Base-by-base conservation (phyloP, 2,329 filamentous ascomycete species). In the Didymella arachidicola region DNA sequence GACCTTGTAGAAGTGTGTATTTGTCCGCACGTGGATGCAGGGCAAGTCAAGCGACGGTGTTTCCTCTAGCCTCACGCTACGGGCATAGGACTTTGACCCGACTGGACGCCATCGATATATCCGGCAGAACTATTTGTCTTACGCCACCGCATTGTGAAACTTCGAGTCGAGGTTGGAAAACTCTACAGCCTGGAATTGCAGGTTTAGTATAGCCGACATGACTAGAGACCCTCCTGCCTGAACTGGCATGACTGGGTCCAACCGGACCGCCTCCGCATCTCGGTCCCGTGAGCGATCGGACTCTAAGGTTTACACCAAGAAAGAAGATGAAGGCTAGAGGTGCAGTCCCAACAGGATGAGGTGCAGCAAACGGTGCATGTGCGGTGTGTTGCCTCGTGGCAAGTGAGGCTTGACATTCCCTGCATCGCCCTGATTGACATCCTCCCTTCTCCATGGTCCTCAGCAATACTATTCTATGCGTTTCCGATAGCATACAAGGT, bases 1-100 rank as follows among this genome's bases (percentile, higher is more conserved):
- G 19, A 25, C 32, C 39, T 29, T 22, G 22, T 22, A 5, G n/a
- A 45, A 36, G 41, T 41, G 29, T 27, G 10, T 19, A n/a, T 53
- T 16, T 41, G 12, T 18, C 26, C 10, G 25, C 42, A 53, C 32
- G 25, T 30, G 26, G 18, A 44, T 53, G 44, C 49, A 49, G 43
- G 55, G 55, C 36, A 53, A 34, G 49, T 58, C 2, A 49, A 29
- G 49, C 55, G 55, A 53, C 39, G 30, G 8, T 27, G n/a, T 18
- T n/a, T 18, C n/a, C 6, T 12, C 44, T 58, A 53, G 55, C 39
- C 12, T 10, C 14, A 12, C 30, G 16, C 30, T 32, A 36, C 8
- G 44, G 30, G 30, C 30, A 47, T 11, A 19, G 44, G n/a, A n/a
- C 30, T 12, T 10, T 34, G 18, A 6, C 39, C 42, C 30, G 38